Conservation (phyloP, 805 yeast genomes). For the Blastobotrys chiropterorum region DNA sequence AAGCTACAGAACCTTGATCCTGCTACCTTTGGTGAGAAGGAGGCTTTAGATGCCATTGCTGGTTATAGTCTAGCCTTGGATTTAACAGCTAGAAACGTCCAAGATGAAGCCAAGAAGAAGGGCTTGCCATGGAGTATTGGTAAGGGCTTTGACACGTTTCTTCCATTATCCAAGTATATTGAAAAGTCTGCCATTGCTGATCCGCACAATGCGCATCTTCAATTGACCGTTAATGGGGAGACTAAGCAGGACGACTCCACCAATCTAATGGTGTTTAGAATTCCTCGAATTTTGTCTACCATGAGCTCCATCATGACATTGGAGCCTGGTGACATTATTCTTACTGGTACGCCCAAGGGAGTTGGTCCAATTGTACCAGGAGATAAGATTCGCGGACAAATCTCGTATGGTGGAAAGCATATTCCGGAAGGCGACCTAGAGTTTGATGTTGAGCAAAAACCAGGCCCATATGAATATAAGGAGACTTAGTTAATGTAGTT, state of each 20-base stretch:
- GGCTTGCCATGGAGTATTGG: slow-evolving; percentile 97
- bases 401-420: slow-evolving; percentile 49
- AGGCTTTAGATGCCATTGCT: slow-evolving; percentile 70
- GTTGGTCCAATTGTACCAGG: slow-evolving; percentile 84
- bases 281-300: slow-evolving; percentile 70
- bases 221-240: slow-evolving; percentile 64
- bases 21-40: slow-evolving; percentile 47
- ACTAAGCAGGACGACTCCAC: slow-evolving; percentile 67
- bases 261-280: slow-evolving; percentile 78
- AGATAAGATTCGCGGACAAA: slow-evolving; percentile 61
- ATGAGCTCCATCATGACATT: slow-evolving; percentile 89
- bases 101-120: slow-evolving; percentile 85
- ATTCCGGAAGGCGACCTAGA: slow-evolving; percentile 46
- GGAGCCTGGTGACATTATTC: slow-evolving; percentile 80
- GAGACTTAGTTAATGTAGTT: slow-evolving; percentile 29
- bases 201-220: slow-evolving; percentile 63
- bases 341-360: slow-evolving; percentile 97
- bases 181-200: slow-evolving; percentile 60
- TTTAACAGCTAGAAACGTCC: slow-evolving; percentile 93
- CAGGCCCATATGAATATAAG: slow-evolving; percentile 54
- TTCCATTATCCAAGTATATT: slow-evolving; percentile 76
- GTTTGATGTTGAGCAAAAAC: slow-evolving; percentile 47
- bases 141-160: slow-evolving; percentile 93
- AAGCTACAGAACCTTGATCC: slow-evolving; percentile 57
- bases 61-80: slow-evolving; percentile 91